Conservation (phyloP, 805 yeast species). For the Saturnispora mendoncae region DNA sequence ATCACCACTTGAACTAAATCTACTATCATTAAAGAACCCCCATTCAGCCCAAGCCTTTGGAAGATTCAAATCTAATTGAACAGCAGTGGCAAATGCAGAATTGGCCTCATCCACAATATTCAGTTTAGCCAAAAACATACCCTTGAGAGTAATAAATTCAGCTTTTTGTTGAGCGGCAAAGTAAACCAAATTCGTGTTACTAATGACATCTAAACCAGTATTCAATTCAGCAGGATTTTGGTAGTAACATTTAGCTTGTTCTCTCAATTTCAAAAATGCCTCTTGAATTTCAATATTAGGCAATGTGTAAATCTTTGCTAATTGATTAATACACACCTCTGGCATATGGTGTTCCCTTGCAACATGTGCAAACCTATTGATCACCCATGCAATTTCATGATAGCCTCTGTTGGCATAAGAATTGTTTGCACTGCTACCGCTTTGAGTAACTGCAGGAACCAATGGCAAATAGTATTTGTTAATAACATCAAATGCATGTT, state of each 20-base stretch:
- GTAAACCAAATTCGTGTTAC: constrained; percentile 91
- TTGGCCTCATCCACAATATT: constrained; percentile 92
- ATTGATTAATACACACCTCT: constrained; percentile 88
- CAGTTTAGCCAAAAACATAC: constrained; percentile 91
- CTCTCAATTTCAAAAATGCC: constrained; percentile 89
- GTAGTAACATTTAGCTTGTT: constrained; percentile 96
- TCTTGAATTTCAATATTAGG: constrained; percentile 98
- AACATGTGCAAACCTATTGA: constrained; percentile 95
- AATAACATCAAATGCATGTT: constrained; percentile 94
- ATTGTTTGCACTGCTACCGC: constrained; percentile 61
- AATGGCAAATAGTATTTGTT: constrained; percentile 91
- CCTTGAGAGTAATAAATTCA: constrained; percentile 93
- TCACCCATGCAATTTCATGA: constrained; percentile 99
- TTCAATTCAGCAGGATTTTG: constrained; percentile 84
- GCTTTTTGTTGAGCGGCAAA: constrained; percentile 98
- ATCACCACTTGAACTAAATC: constrained; percentile 74
- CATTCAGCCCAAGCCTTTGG: constrained; percentile 99
- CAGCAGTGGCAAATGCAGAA: constrained; percentile 96
- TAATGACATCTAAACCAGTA: constrained; percentile 93
- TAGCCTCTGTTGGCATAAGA: constrained; percentile 96
- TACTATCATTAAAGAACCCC: constrained; percentile 90
- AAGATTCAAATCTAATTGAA: constrained; percentile 84
- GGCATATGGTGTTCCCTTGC: constrained; percentile 96
- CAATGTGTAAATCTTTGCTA: constrained; percentile 86
- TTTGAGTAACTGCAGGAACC: constrained; percentile 75